Evolutionary conservation across 768 basidiomycete species (phyloP).

Genomic region (Lactarius akahatsu): DNA sequence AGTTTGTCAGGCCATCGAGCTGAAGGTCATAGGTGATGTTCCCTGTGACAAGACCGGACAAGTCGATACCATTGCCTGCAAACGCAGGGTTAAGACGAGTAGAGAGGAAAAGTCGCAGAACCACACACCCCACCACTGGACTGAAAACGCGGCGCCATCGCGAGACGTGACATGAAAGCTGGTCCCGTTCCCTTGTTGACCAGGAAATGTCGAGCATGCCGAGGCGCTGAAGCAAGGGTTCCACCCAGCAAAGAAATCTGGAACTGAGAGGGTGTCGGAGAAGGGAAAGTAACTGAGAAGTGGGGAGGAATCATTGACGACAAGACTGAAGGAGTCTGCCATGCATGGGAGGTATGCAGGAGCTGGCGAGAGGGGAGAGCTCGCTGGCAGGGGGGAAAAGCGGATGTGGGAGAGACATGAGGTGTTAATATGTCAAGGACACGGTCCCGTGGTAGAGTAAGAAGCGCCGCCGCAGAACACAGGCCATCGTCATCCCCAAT

Average conservation of each 20-base stretch:
- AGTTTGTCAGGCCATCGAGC: slow-evolving; percentile 45
- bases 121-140: slow-evolving; percentile 62
- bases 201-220: slow-evolving; percentile 45
- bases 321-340: slow-evolving; percentile 41
- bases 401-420: slow-evolving; percentile 21
- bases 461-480: not conserved
- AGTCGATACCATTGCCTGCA: slow-evolving; percentile 62
- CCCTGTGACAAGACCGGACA: slow-evolving; percentile 51
- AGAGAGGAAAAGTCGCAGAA: not conserved
- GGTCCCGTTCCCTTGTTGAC: slow-evolving; percentile 51
- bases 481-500: not conserved
- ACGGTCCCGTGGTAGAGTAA: not conserved
- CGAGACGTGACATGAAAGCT: slow-evolving; percentile 63
- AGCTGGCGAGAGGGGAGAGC: not conserved
- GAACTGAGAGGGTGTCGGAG: slow-evolving; percentile 49
- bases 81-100: not conserved
- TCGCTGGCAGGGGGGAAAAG: slow-evolving; percentile 2
- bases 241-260: slow-evolving; percentile 60
- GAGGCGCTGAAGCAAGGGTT: slow-evolving; percentile 57
- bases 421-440: slow-evolving; percentile 22
- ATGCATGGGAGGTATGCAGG: slow-evolving; percentile 35
- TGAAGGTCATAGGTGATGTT: slow-evolving; percentile 34
- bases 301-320: slow-evolving; percentile 68
- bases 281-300: slow-evolving; percentile 60
- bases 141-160: slow-evolving; percentile 53